Conservation (phyloP, 768 basidiomycete species). For the Podaxis sp. region DNA sequence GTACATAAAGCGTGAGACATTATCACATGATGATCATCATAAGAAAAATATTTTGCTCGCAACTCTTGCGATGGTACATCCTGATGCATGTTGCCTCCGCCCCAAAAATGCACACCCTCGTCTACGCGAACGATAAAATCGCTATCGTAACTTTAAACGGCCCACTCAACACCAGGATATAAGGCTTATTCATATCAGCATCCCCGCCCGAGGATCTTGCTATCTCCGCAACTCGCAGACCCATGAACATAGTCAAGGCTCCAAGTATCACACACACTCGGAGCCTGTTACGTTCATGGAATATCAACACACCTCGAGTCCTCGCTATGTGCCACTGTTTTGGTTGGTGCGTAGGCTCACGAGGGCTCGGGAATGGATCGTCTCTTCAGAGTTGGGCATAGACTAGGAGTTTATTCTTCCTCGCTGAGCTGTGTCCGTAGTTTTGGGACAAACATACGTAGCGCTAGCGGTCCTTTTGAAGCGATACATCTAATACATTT, state of each 20-base stretch:
- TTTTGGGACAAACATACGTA: conserved; percentile 61
- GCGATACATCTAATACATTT: background rate
- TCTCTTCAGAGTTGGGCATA: conserved; percentile 66
- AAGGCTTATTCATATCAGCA: too few relatives aligned
- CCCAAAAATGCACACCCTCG: background rate
- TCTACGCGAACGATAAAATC: background rate
- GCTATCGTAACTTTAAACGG: background rate
- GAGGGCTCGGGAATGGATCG: conserved; percentile 39
- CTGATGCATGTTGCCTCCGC: background rate
- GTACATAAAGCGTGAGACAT: background rate
- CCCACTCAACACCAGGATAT: too few relatives aligned
- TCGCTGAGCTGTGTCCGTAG: conserved; percentile 51
- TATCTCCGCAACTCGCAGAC: background rate
- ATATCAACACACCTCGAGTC: conserved; percentile 41
- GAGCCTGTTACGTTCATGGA: conserved; percentile 78
- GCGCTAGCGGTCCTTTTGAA: too few relatives aligned
- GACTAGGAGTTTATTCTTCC: conserved; percentile 23
- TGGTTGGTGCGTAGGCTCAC: conserved; percentile 48
- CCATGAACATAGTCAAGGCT: conserved; percentile 72
- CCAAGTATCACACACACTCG: conserved; percentile 43
- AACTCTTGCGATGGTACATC: background rate
- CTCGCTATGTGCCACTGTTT: conserved; percentile 56
- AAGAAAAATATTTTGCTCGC: background rate
- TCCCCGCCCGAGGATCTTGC: too few relatives aligned
- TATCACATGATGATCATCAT: background rate